A percentile compares a stretch with the other conserved stretches of the same genome.
Conservation (phyloP, 805 yeast species). For the Lachancea mirantina region DNA sequence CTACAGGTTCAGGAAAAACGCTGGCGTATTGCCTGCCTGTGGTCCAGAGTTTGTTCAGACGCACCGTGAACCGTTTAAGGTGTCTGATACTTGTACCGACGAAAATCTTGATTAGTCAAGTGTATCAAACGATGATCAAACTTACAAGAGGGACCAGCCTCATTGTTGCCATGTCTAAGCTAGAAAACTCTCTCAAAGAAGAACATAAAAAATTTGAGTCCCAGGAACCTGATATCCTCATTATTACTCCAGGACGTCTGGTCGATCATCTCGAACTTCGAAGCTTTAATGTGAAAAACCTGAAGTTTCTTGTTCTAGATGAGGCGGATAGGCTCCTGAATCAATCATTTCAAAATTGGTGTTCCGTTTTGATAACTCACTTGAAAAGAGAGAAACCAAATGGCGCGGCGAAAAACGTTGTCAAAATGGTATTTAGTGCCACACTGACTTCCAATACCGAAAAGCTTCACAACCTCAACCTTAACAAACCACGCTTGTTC, state of each 20-base stretch:
- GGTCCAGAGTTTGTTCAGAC: constrained; percentile 52
- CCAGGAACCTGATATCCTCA: constrained; percentile 56
- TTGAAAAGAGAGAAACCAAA: constrained; percentile 32
- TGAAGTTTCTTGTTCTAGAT: constrained; percentile 64
- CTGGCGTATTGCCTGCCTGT: constrained; percentile 83
- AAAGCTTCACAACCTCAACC: constrained; percentile 62
- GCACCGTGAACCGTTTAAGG: constrained; percentile 65
- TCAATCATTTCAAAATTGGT: constrained; percentile 94
- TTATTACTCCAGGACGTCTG: constrained; percentile 72
- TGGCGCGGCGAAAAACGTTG: constrained; percentile 35
- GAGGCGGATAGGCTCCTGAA: constrained; percentile 79
- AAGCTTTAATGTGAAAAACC: constrained; percentile 40
- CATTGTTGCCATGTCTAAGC: constrained; percentile 43
- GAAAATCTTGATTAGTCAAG: constrained; percentile 78
- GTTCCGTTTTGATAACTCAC: constrained; percentile 40
- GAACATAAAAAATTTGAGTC: constrained; percentile 48
- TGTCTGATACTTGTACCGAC: constrained; percentile 87
- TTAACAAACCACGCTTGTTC: constrained; percentile 59
- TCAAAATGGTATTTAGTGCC: constrained; percentile 79
- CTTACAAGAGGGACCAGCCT: constrained; percentile 63
- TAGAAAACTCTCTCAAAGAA: constrained; percentile 52
- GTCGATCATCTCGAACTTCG: constrained; percentile 58
- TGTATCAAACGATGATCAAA: constrained; percentile 51
- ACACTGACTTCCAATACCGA: constrained; percentile 92
- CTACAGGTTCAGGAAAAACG: constrained; percentile 96